These are phyloP conservation scores for Quercus parvula DNA, from an alignment of 306 rosid species.

Conservation along the genomic window DNA sequence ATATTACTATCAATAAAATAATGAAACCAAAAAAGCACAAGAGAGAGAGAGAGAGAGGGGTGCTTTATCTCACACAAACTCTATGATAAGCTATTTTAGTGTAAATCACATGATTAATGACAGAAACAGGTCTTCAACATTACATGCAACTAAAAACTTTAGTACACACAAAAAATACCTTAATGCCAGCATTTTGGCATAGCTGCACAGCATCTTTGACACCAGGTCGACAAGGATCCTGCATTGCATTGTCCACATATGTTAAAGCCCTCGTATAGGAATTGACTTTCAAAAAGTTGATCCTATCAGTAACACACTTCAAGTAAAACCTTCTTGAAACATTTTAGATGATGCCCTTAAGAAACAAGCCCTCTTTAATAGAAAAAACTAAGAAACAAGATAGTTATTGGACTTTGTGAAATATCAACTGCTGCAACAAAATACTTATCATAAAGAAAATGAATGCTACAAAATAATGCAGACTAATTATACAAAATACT, in stretches of 20 bases:
- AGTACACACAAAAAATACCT: conserved; percentile 48
- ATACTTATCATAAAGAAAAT: no score
- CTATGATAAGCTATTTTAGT: neutral
- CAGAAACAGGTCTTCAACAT: conserved; percentile 6
- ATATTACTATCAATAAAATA: neutral
- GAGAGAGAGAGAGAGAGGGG: neutral
- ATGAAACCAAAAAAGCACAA: neutral
- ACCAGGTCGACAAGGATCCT: conserved; percentile 95
- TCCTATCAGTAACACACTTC: neutral
- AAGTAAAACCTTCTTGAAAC: neutral
- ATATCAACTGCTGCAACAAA: neutral
- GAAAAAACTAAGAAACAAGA: neutral
- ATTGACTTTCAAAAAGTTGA: neutral
- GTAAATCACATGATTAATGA: neutral
- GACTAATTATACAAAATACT: neutral
- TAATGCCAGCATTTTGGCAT: conserved; percentile 92
- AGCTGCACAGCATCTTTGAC: conserved; percentile 68
- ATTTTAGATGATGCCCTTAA: neutral
- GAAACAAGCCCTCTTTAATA: neutral
- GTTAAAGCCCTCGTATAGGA: neutral
- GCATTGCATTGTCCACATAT: conserved; percentile 21
- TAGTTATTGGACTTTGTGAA: neutral
- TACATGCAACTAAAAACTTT: neutral
- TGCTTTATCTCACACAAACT: neutral
- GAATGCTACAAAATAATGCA: neutral